Conservation (phyloP, 2,329 filamentous ascomycete genomes). For the Hyphodiscus sp. region DNA sequence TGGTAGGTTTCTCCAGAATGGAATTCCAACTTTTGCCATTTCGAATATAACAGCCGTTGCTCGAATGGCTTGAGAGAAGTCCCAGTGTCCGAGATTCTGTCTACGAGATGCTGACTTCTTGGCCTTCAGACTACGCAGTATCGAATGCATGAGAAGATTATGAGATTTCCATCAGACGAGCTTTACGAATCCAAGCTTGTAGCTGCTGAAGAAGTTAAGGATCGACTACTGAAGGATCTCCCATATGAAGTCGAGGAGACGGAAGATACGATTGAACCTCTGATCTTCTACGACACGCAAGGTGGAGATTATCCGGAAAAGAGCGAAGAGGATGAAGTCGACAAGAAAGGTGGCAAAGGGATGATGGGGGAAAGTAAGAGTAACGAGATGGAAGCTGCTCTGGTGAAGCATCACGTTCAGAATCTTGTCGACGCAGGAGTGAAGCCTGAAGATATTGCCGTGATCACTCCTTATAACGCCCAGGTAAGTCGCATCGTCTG, state of each 20-base stretch:
- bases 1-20: constrained; percentile 32
- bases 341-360: constrained; percentile 40
- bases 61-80: neutral
- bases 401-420: constrained; percentile 73
- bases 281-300: constrained; percentile 95
- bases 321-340: constrained; percentile 62
- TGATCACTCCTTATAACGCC: constrained; percentile 94
- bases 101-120: neutral
- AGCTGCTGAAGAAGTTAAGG: constrained; percentile 72
- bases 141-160: constrained; percentile 94
- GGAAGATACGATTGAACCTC: constrained; percentile 80
- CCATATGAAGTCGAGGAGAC: constrained; percentile 70
- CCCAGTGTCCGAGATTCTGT: neutral
- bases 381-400: constrained; percentile 81
- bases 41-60: neutral
- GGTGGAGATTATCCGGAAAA: constrained; percentile 87
- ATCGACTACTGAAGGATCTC: constrained; percentile 68
- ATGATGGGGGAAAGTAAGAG: constrained; percentile 71
- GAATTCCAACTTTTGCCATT: neutral
- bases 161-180: constrained; percentile 86
- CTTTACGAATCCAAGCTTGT: constrained; percentile 78
- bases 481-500: constrained; percentile 49
- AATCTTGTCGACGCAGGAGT: constrained; percentile 75
- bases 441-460: constrained; percentile 75
- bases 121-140: constrained; percentile 70